These are phyloP conservation scores for Phytophthora kernoviae DNA, from an alignment of 352 stramenopile species.

Conservation along the genomic window DNA sequence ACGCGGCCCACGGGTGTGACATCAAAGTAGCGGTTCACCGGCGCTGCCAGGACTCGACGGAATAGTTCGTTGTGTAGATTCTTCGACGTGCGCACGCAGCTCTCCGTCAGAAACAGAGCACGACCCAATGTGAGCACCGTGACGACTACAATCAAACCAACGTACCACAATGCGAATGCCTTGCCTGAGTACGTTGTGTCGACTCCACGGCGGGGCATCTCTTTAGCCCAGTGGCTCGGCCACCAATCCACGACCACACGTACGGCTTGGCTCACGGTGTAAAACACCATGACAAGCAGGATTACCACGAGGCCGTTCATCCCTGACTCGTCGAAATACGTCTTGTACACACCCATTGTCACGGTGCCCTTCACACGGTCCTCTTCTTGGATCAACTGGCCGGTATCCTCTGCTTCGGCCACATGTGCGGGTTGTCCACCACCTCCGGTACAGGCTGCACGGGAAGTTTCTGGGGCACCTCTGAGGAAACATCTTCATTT, in stretches of 20 bases:
- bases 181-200: slow-evolving; percentile 17
- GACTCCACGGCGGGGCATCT: slow-evolving; percentile 23
- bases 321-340: slow-evolving; percentile 32
- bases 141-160: slow-evolving; percentile 30
- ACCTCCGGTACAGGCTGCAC: background rate
- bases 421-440: background rate
- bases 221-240: slow-evolving; percentile 33
- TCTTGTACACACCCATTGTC: slow-evolving; percentile 16
- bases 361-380: slow-evolving; percentile 26
- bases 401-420: slow-evolving; percentile 1
- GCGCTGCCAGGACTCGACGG: slow-evolving; percentile 42
- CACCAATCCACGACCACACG: slow-evolving; percentile 35
- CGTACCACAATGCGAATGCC: slow-evolving; percentile 37
- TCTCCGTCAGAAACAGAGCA: slow-evolving; percentile 26
- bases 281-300: slow-evolving; percentile 11
- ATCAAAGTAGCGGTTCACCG: slow-evolving; percentile 54
- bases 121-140: slow-evolving; percentile 17
- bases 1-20: slow-evolving; percentile 49
- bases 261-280: slow-evolving; percentile 18
- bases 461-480: background rate
- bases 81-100: slow-evolving; percentile 24
- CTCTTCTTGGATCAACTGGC: slow-evolving; percentile 25
- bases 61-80: slow-evolving; percentile 42
- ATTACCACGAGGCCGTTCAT: slow-evolving; percentile 19
- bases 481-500: background rate